Percentiles rank a stretch among this genome's conserved stretches.
Conservation (phyloP, 805 yeast genomes). For the Candida nanaspora region DNA sequence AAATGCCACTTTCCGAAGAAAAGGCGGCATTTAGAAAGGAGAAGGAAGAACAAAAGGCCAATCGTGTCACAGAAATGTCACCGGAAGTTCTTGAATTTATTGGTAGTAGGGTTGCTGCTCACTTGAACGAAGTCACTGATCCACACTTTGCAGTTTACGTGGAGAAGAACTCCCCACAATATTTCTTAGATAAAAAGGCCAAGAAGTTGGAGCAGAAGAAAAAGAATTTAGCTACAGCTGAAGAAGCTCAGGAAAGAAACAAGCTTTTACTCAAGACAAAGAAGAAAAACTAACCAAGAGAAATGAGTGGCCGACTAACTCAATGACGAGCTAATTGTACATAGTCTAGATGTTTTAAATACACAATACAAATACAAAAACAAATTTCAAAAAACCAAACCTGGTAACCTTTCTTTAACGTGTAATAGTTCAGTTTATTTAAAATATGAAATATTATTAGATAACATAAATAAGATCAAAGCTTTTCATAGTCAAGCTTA, state of each 20-base stretch:
- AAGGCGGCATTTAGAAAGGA: constrained; percentile 58
- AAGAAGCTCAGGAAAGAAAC: constrained; percentile 18
- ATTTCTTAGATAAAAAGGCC: constrained; percentile 11
- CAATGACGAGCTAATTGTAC: no score
- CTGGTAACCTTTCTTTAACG: no score
- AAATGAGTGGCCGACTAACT: no score
- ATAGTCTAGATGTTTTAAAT: background rate
- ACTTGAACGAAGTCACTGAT: constrained; percentile 25
- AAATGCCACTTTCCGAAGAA: constrained; percentile 65
- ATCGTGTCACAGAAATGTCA: constrained; percentile 30
- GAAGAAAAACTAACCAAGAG: background rate
- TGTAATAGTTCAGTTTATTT: no score
- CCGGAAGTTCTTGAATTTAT: constrained; percentile 37
- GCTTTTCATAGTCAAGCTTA: constrained; percentile 87
- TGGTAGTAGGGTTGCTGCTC: constrained; percentile 33
- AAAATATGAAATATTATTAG: no score
- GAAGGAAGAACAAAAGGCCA: constrained; percentile 36
- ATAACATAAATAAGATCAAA: no score
- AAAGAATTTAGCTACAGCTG: constrained; percentile 10
- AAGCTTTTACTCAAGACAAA: background rate
- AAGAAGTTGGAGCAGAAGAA: constrained; percentile 12
- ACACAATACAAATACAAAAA: no score
- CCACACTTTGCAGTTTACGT: constrained; percentile 24
- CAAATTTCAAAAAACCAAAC: no score
- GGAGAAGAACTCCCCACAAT: constrained; percentile 19